Conservation (phyloP, 495 filamentous ascomycete genomes). For the Penicillium flavigenum region DNA sequence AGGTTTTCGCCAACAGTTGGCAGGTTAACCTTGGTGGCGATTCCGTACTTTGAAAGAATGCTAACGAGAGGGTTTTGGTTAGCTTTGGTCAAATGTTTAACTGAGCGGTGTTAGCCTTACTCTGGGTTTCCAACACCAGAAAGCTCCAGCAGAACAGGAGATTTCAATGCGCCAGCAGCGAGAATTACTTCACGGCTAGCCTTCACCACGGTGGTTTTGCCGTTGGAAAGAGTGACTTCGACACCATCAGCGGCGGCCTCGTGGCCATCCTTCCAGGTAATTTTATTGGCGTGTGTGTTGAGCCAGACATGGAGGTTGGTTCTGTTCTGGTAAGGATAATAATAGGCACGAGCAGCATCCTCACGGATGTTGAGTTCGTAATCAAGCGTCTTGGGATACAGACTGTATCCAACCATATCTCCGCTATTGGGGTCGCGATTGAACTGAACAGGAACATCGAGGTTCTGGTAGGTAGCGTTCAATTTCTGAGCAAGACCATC, state of each 20-base stretch:
- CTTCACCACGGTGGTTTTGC: conserved; percentile 20
- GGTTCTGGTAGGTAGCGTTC: conserved; percentile 26
- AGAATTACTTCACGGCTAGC: conserved; percentile 24
- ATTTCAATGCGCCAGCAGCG: conserved; percentile 22
- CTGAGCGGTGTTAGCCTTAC: conserved; percentile 9
- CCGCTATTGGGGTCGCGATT: conserved; percentile 26
- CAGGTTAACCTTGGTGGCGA: conserved; percentile 22
- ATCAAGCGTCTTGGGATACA: conserved; percentile 26
- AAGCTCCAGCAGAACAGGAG: conserved; percentile 22
- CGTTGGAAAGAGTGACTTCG: conserved; percentile 23
- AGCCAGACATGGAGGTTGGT: conserved; percentile 27
- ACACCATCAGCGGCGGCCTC: conserved; percentile 21
- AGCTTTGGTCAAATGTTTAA: not conserved
- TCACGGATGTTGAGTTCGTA: conserved; percentile 26
- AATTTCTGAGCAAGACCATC: conserved; percentile 24
- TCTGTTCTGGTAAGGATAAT: conserved; percentile 25
- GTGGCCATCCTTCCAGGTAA: conserved; percentile 23
- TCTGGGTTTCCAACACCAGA: conserved; percentile 23
- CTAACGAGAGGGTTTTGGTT: conserved; percentile 2
- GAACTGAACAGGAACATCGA: conserved; percentile 18
- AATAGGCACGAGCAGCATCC: conserved; percentile 28
- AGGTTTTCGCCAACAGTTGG: conserved; percentile 28
- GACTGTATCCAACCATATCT: conserved; percentile 25
- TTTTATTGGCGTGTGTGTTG: conserved; percentile 23
- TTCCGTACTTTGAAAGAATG: conserved; percentile 22